phyloP scores from a whole-genome alignment of 2,329 filamentous ascomycete genomes.

The Pseudogymnoascus sp. region DNA sequence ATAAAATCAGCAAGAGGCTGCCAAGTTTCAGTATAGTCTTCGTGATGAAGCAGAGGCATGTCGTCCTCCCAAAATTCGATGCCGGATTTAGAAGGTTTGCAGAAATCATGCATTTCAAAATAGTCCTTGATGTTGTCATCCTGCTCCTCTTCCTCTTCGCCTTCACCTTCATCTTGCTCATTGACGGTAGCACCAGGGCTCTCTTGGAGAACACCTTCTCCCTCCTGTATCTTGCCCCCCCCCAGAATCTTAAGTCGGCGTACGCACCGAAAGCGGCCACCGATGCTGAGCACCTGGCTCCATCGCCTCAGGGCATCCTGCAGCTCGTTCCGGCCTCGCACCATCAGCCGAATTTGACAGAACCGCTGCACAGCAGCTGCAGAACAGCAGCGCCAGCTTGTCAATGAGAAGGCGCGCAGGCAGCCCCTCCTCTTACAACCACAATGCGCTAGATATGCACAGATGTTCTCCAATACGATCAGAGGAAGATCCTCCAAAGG shows the following conservation, averaged over 20 bases:
- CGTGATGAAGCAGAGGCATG: not conserved
- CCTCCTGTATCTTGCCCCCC: not conserved
- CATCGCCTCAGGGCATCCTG: not conserved
- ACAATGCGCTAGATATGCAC: not conserved
- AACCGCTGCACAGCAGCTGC: not conserved
- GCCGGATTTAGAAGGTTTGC: not conserved
- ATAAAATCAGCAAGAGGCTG: not conserved
- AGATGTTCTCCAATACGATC: not conserved
- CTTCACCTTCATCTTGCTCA: not conserved
- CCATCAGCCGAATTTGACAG: not conserved
- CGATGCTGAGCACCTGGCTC: not conserved
- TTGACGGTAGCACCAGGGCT: not conserved
- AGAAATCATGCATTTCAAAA: not conserved
- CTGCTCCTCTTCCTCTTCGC: not conserved
- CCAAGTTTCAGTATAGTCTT: not conserved
- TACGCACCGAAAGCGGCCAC: not conserved
- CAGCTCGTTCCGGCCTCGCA: not conserved
- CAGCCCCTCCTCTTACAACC: not conserved
- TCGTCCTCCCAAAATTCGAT: not conserved
- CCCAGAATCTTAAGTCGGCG: not conserved
- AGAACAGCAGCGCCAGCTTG: not conserved
- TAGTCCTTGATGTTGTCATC: not conserved
- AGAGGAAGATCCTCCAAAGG: not conserved
- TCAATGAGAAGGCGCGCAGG: not conserved
- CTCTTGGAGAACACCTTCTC: not conserved